These are phyloP conservation scores for Trichoderma atrobrunneum DNA, from an alignment of 2,329 filamentous ascomycete species.

Conservation along the genomic window DNA sequence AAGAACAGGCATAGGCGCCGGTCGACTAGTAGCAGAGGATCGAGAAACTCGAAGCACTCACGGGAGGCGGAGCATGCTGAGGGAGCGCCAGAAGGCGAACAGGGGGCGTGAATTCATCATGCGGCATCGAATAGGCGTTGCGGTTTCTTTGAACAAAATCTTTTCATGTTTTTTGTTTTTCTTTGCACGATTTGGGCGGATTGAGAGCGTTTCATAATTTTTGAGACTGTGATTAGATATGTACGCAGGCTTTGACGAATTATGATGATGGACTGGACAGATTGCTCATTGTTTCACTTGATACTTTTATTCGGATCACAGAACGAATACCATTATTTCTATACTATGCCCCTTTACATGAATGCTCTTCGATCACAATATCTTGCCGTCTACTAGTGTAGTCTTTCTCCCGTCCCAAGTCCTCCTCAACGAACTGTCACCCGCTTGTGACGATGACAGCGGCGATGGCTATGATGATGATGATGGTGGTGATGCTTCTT, in stretches of 20 bases:
- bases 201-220: background rate
- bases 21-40: constrained; percentile 34
- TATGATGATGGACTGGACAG: background rate
- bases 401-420: no score
- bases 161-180: background rate
- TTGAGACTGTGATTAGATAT: background rate
- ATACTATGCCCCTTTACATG: background rate
- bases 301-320: background rate
- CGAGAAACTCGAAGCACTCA: constrained; percentile 35
- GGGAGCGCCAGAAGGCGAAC: background rate
- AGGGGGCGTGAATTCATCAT: background rate
- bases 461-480: background rate
- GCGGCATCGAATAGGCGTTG: background rate
- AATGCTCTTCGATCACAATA: background rate
- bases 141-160: background rate
- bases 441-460: background rate
- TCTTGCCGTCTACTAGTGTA: background rate
- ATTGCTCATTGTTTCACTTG: background rate
- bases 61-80: constrained; percentile 20
- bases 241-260: background rate
- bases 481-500: background rate
- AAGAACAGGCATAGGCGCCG: constrained; percentile 22
- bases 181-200: background rate
- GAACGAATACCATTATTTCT: background rate
- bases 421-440: background rate